A percentile compares a stretch with the other conserved stretches of the same genome.
These are phyloP conservation scores for Rhododendron williamsianum DNA, from an alignment of 148 eudicot genomes.

Conservation along the genomic window DNA sequence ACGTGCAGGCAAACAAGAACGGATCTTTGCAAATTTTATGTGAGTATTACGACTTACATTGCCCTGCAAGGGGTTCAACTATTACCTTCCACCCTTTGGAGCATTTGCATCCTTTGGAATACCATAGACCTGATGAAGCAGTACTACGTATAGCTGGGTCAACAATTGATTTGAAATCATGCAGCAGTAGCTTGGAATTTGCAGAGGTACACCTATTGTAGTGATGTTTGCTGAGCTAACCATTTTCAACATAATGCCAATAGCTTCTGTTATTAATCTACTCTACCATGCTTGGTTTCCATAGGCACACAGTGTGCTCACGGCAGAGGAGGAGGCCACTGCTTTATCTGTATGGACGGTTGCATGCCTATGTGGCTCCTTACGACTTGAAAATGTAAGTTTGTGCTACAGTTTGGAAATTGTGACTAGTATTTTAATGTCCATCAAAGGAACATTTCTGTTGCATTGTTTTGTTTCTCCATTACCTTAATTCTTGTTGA, in stretches of 20 bases:
- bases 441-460: background rate
- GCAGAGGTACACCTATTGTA: conserved; percentile 54
- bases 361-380: conserved; percentile 78
- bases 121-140: conserved; percentile 57
- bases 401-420: conserved; percentile 10
- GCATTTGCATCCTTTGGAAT: conserved; percentile 84
- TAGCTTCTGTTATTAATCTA: background rate
- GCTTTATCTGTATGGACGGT: conserved; percentile 77
- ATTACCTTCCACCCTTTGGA: conserved; percentile 84
- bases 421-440: background rate
- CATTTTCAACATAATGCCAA: background rate
- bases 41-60: conserved; percentile 57
- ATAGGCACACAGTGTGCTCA: conserved; percentile 58
- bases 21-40: conserved; percentile 88
- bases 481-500: background rate
- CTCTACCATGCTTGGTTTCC: background rate
- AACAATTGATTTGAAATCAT: conserved; percentile 57
- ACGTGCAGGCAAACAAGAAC: conserved; percentile 59
- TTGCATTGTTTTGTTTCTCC: background rate
- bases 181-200: conserved; percentile 70
- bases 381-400: conserved; percentile 90
- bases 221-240: background rate
- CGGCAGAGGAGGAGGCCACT: conserved; percentile 86
- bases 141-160: conserved; percentile 54
- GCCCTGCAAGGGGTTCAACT: conserved; percentile 71